Evolutionary conservation across 345 rosid genomes (phyloP), one percentile per base, ranked within the genome.

Genomic region (Erysimum cheiranthoides): DNA sequence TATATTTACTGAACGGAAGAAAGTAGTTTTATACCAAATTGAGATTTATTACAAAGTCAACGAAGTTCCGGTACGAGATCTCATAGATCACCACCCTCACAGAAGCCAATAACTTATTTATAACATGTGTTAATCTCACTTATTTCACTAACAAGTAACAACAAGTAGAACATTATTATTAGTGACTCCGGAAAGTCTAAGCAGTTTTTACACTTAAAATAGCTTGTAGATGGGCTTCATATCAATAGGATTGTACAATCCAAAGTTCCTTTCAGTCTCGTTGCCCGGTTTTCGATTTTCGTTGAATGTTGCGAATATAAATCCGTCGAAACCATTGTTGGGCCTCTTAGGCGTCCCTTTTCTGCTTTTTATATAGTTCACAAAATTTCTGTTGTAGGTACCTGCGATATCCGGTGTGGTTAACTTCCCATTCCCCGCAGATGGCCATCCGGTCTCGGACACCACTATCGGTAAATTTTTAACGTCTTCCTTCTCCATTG

Each of bases 391-490:
- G 4, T 47, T 47, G 52, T 47, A 47, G 0, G 52, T 47, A 47
- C 2, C 52, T 10, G 52, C 52, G 10, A 47, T 47, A 8, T 47
- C 52, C 5, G 27, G 52, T 47, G 52, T 47, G 52, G 52, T 47
- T 47, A 47, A 16, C 27, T 47, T 47, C 52, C 52, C 52, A 47
- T 47, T 47, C 3, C 52, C 52, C 2, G 52, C 27, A 7, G 52
- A 47, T 47, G 52, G 52, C 52, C 52, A 47, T 47, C 52, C 52
- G 10, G 52, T 17, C 27, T 47, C 52, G 10, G 52, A 47, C 27
- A 47, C 52, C 25, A 47, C 52, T 27, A 47, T 16, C 1, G 52
- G 27, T 47, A 47, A 47, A 17, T 17, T 27, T 7, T 47, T 47
- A 10, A 8, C 52, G 27, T 27, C 52, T 47, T 47, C 52, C 25